phyloP scores from a whole-genome alignment of 768 basidiomycete genomes.

The Guyanaporus albipodus region DNA sequence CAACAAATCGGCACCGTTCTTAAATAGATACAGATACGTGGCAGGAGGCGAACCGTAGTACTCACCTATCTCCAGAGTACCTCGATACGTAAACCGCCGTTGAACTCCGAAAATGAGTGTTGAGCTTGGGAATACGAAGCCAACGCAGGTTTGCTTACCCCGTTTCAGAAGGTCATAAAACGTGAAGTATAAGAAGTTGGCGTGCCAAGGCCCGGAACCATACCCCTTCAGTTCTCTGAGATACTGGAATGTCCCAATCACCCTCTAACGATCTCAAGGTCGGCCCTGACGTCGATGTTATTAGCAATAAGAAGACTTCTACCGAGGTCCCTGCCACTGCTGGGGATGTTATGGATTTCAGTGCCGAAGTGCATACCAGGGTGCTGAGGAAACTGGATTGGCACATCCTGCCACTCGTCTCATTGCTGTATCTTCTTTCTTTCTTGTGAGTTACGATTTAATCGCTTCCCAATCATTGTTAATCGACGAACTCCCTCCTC shows the following conservation, averaged over 20 bases:
- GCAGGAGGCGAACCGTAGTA: not conserved
- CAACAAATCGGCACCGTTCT: too few species aligned
- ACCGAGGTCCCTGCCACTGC: not conserved
- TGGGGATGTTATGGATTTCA: not conserved
- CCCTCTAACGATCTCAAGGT: not conserved
- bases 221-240: not conserved
- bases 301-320: conserved; percentile 5
- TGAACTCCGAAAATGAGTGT: not conserved
- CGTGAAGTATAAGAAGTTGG: not conserved
- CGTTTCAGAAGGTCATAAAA: not conserved
- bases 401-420: conserved; percentile 18
- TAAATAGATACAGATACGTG: too few species aligned
- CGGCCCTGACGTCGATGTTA: not conserved
- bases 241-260: conserved; percentile 5
- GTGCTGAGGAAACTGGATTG: conserved; percentile 19
- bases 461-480: not conserved
- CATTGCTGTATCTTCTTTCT: conserved; percentile 13
- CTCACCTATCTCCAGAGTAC: not conserved
- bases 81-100: conserved; percentile 1
- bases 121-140: not conserved
- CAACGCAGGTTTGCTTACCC: not conserved
- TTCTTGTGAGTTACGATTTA: conserved; percentile 12
- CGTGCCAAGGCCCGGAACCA: conserved; percentile 1
- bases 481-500: not conserved
- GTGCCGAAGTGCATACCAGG: conserved; percentile 1